phyloP scores from a whole-genome alignment of 352 stramenopile genomes.

The Globisporangium camurandrum region DNA sequence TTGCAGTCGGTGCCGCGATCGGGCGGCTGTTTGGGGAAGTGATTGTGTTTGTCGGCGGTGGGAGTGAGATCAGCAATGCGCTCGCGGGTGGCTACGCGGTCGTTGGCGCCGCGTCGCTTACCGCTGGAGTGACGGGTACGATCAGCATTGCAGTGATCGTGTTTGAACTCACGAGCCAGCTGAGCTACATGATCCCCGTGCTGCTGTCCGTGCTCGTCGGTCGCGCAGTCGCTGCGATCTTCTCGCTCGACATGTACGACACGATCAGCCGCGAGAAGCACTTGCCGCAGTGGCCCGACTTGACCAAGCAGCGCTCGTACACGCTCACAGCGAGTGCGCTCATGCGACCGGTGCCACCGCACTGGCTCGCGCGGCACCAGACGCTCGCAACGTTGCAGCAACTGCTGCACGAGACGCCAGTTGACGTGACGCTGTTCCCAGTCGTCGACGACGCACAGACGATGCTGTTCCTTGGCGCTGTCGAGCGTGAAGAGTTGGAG shows the following conservation, averaged over 20 bases:
- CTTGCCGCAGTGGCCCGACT: conserved; percentile 70
- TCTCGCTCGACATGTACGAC: conserved; percentile 82
- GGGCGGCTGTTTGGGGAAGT: conserved; percentile 88
- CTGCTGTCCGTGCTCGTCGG: conserved; percentile 73
- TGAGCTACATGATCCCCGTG: conserved; percentile 87
- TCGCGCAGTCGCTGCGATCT: conserved; percentile 50
- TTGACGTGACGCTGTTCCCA: conserved; percentile 45
- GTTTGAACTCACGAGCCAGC: conserved; percentile 84
- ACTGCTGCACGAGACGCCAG: conserved; percentile 28
- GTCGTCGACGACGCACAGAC: conserved; percentile 55
- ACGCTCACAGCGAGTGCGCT: conserved; percentile 57
- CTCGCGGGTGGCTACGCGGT: conserved; percentile 69
- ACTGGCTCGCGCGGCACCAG: conserved; percentile 41
- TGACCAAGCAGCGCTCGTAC: conserved; percentile 76
- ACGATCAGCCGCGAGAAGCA: conserved; percentile 75
- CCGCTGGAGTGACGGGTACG: conserved; percentile 68
- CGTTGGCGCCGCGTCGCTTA: conserved; percentile 76
- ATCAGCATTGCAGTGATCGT: conserved; percentile 80
- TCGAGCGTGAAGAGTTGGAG: conserved; percentile 55
- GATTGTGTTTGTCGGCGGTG: conserved; percentile 42
- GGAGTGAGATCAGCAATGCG: too few relatives aligned
- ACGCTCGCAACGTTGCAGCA: conserved; percentile 41
- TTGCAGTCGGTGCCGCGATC: conserved; percentile 82
- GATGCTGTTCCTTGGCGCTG: conserved; percentile 59
- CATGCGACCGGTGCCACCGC: conserved; percentile 44